phyloP scores from a whole-genome alignment of 805 yeast genomes.

The Sugiyamaella valdiviana region DNA sequence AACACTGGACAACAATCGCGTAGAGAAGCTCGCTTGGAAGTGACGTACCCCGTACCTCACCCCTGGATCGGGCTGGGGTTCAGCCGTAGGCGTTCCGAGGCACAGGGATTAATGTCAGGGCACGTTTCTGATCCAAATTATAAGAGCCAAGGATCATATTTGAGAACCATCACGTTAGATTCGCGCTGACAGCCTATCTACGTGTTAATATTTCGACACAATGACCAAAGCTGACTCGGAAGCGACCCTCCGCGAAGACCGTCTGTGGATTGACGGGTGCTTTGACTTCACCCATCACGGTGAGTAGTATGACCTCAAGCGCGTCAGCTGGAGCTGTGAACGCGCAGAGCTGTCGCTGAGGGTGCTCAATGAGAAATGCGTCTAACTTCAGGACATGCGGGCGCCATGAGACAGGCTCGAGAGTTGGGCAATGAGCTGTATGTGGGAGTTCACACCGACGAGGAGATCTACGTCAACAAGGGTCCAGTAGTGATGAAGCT shows the following conservation, averaged over 20 bases:
- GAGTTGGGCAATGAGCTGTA: constrained; percentile 67
- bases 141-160: too few relatives aligned
- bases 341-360: too few relatives aligned
- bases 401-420: constrained; percentile 91
- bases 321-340: too few relatives aligned
- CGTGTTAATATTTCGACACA: too few relatives aligned
- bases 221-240: neutral
- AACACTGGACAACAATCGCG: too few relatives aligned
- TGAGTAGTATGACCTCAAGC: too few relatives aligned
- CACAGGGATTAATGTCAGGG: neutral
- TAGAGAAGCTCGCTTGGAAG: neutral
- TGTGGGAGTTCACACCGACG: constrained; percentile 92
- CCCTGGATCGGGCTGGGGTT: too few relatives aligned
- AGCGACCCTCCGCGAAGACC: constrained; percentile 16
- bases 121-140: too few relatives aligned
- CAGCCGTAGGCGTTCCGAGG: neutral
- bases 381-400: constrained; percentile 61
- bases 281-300: constrained; percentile 98
- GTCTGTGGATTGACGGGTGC: constrained; percentile 96
- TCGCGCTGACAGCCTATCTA: too few relatives aligned
- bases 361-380: neutral
- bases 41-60: too few relatives aligned
- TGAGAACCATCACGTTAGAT: too few relatives aligned
- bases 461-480: constrained; percentile 72
- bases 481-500: constrained; percentile 92